A percentile compares a stretch with the other conserved stretches of the same genome.
These are phyloP conservation scores for Eucalyptus cloeziana DNA, from an alignment of 345 rosid genomes.

Conservation along the genomic window DNA sequence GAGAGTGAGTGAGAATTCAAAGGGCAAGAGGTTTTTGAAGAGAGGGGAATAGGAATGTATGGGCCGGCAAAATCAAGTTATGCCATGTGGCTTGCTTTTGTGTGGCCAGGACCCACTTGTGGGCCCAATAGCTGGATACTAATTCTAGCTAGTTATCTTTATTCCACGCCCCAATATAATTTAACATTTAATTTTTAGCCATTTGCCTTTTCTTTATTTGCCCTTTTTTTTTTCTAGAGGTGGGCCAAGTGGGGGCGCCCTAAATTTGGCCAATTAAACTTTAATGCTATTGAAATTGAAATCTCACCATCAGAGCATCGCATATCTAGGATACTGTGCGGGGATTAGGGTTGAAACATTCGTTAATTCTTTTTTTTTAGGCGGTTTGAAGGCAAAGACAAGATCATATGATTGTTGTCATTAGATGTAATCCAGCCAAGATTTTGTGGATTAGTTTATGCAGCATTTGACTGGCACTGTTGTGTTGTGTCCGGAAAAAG, in stretches of 20 bases:
- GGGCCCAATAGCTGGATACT: not conserved
- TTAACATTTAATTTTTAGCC: not conserved
- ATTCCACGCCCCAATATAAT: not conserved
- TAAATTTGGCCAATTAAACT: not conserved
- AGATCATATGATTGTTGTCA: not conserved
- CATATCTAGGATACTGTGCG: not conserved
- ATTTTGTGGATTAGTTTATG: not conserved
- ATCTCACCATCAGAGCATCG: not conserved
- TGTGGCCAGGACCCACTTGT: not conserved
- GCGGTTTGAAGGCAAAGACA: not conserved
- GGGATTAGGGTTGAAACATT: not conserved
- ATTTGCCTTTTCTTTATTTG: not conserved
- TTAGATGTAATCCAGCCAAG: not conserved
- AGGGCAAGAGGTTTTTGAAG: not conserved
- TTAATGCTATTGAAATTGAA: not conserved
- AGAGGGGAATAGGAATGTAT: not conserved
- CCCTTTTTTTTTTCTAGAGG: not conserved
- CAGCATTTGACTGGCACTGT: not conserved
- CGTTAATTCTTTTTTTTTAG: not conserved
- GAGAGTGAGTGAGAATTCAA: not conserved
- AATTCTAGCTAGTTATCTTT: not conserved
- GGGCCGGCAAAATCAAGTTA: conserved; percentile 27
- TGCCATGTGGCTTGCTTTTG: conserved; percentile 19
- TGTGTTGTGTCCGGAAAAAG: not conserved
- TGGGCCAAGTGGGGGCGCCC: not conserved